phyloP scores from a whole-genome alignment of 176 grass and related monocot species.

The Alloteropsis semialata region DNA sequence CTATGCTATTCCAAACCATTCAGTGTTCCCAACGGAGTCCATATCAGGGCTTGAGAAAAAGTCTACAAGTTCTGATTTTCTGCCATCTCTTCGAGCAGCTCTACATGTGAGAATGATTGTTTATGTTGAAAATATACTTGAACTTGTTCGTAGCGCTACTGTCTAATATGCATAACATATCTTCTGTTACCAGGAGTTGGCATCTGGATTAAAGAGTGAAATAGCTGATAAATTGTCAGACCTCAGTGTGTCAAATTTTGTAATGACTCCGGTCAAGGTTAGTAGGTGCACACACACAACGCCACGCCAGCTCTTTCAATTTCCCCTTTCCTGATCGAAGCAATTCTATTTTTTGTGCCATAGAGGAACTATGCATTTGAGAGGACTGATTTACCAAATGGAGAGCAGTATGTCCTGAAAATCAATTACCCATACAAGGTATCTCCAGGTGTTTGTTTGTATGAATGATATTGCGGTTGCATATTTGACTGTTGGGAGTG shows the following conservation, averaged over 20 bases:
- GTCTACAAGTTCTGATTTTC: slow-evolving; percentile 45
- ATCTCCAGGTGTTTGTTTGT: not conserved
- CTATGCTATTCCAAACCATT: slow-evolving; percentile 78
- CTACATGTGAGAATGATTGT: slow-evolving; percentile 61
- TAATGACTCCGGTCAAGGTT: slow-evolving; percentile 92
- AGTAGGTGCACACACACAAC: not conserved
- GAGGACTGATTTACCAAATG: slow-evolving; percentile 68
- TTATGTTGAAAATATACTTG: slow-evolving; percentile 25
- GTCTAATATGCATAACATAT: slow-evolving; percentile 18
- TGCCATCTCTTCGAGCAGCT: slow-evolving; percentile 55
- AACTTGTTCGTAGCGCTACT: slow-evolving; percentile 11
- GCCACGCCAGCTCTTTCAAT: not conserved
- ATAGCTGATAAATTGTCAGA: slow-evolving; percentile 78
- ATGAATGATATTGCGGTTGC: not conserved
- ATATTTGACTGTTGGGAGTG: not conserved
- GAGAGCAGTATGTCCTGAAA: slow-evolving; percentile 96
- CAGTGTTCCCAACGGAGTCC: slow-evolving; percentile 59
- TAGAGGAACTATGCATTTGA: slow-evolving; percentile 99
- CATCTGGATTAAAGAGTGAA: slow-evolving; percentile 84
- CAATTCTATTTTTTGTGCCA: slow-evolving; percentile 25
- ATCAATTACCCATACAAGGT: slow-evolving; percentile 96
- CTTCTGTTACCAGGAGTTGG: slow-evolving; percentile 65
- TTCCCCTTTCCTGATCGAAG: not conserved
- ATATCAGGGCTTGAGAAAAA: slow-evolving; percentile 48
- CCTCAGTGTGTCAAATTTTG: slow-evolving; percentile 83